phyloP scores from a whole-genome alignment of 2,329 filamentous ascomycete species.

The Arthroderma sp. region DNA sequence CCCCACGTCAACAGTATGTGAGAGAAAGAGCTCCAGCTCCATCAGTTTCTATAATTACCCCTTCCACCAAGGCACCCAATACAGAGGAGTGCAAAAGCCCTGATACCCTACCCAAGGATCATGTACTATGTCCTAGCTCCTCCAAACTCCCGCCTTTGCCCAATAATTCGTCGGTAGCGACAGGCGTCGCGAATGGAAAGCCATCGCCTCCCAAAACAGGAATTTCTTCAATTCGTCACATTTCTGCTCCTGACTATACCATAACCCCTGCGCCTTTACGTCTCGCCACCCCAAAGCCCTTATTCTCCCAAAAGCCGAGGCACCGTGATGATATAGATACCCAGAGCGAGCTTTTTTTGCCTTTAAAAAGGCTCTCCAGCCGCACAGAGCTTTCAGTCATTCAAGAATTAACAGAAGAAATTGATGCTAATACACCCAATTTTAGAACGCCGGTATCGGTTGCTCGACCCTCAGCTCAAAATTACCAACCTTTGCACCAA shows the following conservation, averaged over 20 bases:
- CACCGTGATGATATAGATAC: conserved; percentile 3
- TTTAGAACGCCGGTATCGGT: conserved; percentile 16
- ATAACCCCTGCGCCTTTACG: conserved; percentile 10
- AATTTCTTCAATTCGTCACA: background rate
- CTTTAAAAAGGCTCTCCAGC: conserved; percentile 6
- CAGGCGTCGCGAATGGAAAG: background rate
- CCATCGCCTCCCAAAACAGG: background rate
- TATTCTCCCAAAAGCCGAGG: conserved; percentile 1
- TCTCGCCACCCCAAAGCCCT: conserved; percentile 11
- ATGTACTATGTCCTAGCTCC: background rate
- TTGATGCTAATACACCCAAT: conserved; percentile 12
- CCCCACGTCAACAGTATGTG: conserved; percentile 25
- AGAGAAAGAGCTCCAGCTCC: background rate
- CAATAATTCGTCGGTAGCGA: background rate
- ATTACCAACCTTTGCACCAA: conserved; percentile 20
- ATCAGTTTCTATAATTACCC: background rate
- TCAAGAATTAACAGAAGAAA: conserved; percentile 14
- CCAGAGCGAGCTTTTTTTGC: background rate
- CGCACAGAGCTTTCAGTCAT: conserved; percentile 8
- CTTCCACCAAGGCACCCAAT: conserved; percentile 6
- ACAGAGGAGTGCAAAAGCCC: conserved; percentile 9
- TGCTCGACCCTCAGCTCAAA: conserved; percentile 17
- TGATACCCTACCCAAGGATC: background rate
- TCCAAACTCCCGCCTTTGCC: background rate
- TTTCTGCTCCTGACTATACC: conserved; percentile 1